phyloP scores from a whole-genome alignment of 176 grass and related monocot genomes.

The Aegilops umbellulata region DNA sequence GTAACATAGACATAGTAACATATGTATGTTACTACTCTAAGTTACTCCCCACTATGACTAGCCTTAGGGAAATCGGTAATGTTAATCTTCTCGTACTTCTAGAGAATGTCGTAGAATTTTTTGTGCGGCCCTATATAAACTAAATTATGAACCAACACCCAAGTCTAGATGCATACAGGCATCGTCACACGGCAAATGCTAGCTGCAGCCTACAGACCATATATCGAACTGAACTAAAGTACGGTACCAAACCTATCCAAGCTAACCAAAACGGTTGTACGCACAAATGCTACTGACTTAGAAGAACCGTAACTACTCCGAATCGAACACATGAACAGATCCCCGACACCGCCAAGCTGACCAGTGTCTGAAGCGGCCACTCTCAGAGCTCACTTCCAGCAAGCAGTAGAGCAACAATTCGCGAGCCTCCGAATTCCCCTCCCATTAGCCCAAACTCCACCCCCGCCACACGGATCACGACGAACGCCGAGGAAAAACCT shows the following conservation, averaged over 20 bases:
- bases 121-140: background rate
- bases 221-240: background rate
- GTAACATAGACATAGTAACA: no score
- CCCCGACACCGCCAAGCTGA: background rate
- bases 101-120: background rate
- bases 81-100: background rate
- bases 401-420: background rate
- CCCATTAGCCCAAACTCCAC: background rate
- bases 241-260: background rate
- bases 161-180: background rate
- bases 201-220: background rate
- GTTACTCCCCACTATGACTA: no score
- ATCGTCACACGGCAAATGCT: background rate
- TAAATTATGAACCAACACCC: background rate
- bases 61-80: background rate
- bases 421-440: background rate
- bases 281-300: background rate
- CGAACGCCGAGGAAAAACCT: background rate
- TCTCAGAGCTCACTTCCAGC: no score
- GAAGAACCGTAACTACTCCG: background rate
- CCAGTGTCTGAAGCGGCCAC: background rate
- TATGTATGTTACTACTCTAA: no score
- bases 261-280: background rate
- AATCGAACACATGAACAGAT: background rate
- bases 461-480: slow-evolving; percentile 17